Conservation (phyloP, 2,329 filamentous ascomycete genomes). For the Claviceps pazoutovae region DNA sequence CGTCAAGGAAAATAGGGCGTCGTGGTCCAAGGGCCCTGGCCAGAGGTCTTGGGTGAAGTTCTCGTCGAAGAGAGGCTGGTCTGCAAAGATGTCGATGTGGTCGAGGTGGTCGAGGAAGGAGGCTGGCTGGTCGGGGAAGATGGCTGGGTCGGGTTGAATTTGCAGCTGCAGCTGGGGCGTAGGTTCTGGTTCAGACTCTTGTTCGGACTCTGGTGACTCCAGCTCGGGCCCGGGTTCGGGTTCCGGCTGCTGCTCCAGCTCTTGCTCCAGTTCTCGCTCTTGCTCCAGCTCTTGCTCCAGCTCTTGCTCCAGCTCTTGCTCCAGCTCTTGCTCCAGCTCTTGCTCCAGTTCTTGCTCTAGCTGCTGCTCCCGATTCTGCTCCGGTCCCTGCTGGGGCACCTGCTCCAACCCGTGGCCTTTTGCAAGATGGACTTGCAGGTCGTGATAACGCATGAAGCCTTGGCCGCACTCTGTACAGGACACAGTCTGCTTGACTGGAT, state of each 20-base stretch:
- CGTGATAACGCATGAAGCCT: slow-evolving; percentile 35
- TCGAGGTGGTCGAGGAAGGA: slow-evolving; percentile 13
- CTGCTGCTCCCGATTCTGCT: too few relatives aligned
- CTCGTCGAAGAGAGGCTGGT: slow-evolving; percentile 11
- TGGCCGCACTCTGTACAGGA: slow-evolving; percentile 31
- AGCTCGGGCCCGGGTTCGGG: background rate
- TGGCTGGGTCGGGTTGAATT: background rate
- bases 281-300: too few relatives aligned
- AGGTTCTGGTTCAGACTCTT: background rate
- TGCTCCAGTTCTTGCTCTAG: too few relatives aligned
- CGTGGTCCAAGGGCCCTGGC: slow-evolving; percentile 13
- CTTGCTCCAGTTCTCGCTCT: too few relatives aligned
- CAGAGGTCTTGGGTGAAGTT: slow-evolving; percentile 11
- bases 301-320: too few relatives aligned
- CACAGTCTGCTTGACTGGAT: slow-evolving; percentile 28
- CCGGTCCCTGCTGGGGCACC: too few relatives aligned
- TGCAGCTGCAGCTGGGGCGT: background rate
- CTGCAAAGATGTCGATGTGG: slow-evolving; percentile 6
- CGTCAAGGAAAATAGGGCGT: slow-evolving; percentile 19
- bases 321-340: too few relatives aligned
- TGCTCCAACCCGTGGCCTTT: slow-evolving; percentile 11
- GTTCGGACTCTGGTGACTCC: background rate
- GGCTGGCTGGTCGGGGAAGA: slow-evolving; percentile 9
- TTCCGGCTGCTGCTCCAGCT: too few relatives aligned
- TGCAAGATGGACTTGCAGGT: slow-evolving; percentile 33